These are phyloP conservation scores for Boletus sp. DNA, from an alignment of 768 basidiomycete genomes.

Conservation along the genomic window DNA sequence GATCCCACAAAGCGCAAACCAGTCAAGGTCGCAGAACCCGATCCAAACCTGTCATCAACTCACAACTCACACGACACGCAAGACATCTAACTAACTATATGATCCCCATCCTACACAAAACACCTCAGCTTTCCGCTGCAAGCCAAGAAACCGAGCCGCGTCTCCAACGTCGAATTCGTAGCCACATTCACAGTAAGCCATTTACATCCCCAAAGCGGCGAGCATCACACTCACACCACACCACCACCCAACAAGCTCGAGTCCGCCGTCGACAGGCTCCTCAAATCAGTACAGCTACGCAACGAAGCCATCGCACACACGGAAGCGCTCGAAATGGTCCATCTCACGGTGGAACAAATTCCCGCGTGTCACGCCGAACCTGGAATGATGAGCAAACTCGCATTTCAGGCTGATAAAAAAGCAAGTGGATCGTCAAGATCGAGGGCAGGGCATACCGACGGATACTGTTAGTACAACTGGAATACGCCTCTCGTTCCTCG, in stretches of 20 bases:
- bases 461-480: conserved; percentile 36
- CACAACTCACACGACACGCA: neutral
- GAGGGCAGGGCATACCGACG: conserved; percentile 93
- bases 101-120: conserved; percentile 59
- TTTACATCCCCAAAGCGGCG: neutral
- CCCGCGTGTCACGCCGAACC: conserved; percentile 77
- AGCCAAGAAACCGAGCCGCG: conserved; percentile 49
- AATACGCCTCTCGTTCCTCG: too few species aligned
- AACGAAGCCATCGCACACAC: conserved; percentile 76
- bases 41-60: conserved; percentile 26
- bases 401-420: conserved; percentile 90
- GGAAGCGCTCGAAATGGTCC: conserved; percentile 82
- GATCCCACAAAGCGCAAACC: conserved; percentile 58
- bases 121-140: conserved; percentile 87
- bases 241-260: conserved; percentile 87
- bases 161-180: conserved; percentile 71
- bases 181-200: conserved; percentile 78
- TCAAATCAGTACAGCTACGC: conserved; percentile 77
- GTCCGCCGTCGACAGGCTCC: conserved; percentile 75
- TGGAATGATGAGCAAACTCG: conserved; percentile 85
- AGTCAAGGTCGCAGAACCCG: conserved; percentile 23
- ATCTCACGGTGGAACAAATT: conserved; percentile 84
- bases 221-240: neutral
- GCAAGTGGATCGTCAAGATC: conserved; percentile 91
- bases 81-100: neutral